Evolutionary conservation across 352 stramenopile species (phyloP), one percentile per base, ranked within the genome.

Genomic region (Globisporangium irregulare): DNA sequence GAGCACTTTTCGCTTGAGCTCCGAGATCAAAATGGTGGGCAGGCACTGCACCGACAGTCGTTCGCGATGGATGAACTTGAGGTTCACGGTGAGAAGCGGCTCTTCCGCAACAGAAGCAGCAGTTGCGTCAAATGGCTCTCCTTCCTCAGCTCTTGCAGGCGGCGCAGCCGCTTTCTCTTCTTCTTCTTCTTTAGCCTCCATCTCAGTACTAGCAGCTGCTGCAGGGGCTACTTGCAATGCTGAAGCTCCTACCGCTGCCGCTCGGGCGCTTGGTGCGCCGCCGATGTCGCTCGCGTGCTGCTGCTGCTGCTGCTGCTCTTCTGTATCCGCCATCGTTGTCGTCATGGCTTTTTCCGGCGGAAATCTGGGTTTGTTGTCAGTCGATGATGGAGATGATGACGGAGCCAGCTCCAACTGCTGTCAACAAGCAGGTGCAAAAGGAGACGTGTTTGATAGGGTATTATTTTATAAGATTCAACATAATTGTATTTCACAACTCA

Each of bases 11-110:
- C 56, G 34, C 53, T 83, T 83, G 50, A 84, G 69, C 25, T 74
- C 66, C 10, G 59, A 38, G 25, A 84, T 36, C 10, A 53, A 9
- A 27, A 80, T 79, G 9, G 3, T 18, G 10, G 56, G 53, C 12
- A 61, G 36, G 54, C 69, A 76, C 12, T 48, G 59, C 29, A 86
- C 10, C 12, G 72, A 69, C 27, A 84, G 64, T 1, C 67, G 71
- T 27, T 77, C 76, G 24, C 66, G 69, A 22, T 74, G 63, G 36
- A 86, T 74, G 59, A 86, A 83, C 73, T 84, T 86, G 67, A 86
- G 59, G 55, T 80, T 70, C 54, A 84, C 76, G 3, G 34, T 48
- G 22, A 79, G 36, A 27, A 62, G 8, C 10, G 67, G 32, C 25
- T 25, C 36, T 60, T 65, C 54, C 8, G 27, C 25, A 22, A 20